phyloP scores from a whole-genome alignment of 441 rosid species.

The Populus trichocarpa region DNA sequence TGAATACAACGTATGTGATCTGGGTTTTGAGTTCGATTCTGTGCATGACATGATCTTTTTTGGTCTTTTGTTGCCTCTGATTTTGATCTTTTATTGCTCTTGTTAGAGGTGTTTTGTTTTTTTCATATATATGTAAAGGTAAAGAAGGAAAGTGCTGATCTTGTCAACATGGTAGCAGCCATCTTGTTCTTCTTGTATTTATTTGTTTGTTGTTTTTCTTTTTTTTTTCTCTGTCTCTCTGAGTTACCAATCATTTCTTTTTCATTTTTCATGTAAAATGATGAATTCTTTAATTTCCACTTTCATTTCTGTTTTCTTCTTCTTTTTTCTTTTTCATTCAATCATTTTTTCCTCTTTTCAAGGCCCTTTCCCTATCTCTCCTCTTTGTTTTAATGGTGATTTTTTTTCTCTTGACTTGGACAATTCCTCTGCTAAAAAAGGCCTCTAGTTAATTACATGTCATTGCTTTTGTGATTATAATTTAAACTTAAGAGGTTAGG shows the following conservation, averaged over 20 bases:
- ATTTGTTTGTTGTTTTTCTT: neutral
- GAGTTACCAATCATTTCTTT: neutral
- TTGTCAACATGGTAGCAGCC: neutral
- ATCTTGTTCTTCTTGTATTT: constrained; percentile 2
- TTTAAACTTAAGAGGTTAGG: too few relatives aligned
- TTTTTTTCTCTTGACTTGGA: neutral
- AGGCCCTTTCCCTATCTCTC: neutral
- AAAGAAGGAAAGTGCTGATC: neutral
- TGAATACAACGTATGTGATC: constrained; percentile 50
- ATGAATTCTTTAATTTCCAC: neutral
- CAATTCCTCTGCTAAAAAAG: neutral
- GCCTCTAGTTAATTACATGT: neutral
- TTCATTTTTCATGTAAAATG: neutral
- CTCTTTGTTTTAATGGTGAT: neutral
- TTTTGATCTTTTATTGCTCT: neutral
- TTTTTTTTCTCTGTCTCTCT: too few relatives aligned
- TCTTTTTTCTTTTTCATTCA: too few relatives aligned
- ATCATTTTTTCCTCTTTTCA: neutral
- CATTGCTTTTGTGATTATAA: neutral
- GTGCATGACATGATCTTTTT: neutral
- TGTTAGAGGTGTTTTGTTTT: neutral
- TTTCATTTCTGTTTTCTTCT: neutral
- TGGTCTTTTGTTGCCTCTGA: neutral
- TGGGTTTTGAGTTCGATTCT: neutral
- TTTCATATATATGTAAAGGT: neutral